Base-by-base conservation (phyloP, 768 basidiomycete species). In the Paxillus rubicundulus region DNA sequence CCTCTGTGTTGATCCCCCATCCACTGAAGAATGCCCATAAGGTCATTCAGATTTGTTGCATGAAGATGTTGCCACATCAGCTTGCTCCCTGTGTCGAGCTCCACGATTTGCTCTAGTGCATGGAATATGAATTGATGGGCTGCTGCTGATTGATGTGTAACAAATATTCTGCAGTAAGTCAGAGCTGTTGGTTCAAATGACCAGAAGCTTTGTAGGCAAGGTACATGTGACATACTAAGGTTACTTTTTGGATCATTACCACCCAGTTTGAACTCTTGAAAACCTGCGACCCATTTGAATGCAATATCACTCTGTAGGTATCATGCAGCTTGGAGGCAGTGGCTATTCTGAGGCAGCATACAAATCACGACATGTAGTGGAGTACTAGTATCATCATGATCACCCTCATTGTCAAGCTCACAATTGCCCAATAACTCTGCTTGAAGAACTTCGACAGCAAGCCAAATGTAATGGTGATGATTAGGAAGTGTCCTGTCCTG, bases 251-350 rank as follows among this genome's bases (percentile, higher is more conserved):
- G 21, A 36, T 68, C 61, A 14, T 56, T 21, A 10, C 54, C 46
- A 6, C 56, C 61, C 2, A 71, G 30, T 44, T 68, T 61, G 51
- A 71, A 68, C 38, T 70, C 62, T 13, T 72, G 51, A 36, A 61
- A 70, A 1, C 67, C 63, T 2, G 57, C 55, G 4, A 69, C 51
- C 8, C 62, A 50, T 21, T 65, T 65, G 56, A 66, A 69, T 1
- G 53, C 57, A 21, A 69, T 70, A 49, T 70, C 61, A 21, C 64
- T 62, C 49, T 70, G 65, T 9, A 66, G 20, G 33, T 63, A 64
- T 13, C 55, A 55, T 2, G 60, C 53, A n/a, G 30, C 9, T 2
- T 52, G 40, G 12, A 68, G 51, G 1, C 61, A 32, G n/a, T n/a
- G n/a, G n/a, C n/a, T 68, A 16, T 49, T 54, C 32, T 56, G 49